Base-by-base conservation (phyloP, 371 early-diverging fungal species). In the Gilbertella persicaria region DNA sequence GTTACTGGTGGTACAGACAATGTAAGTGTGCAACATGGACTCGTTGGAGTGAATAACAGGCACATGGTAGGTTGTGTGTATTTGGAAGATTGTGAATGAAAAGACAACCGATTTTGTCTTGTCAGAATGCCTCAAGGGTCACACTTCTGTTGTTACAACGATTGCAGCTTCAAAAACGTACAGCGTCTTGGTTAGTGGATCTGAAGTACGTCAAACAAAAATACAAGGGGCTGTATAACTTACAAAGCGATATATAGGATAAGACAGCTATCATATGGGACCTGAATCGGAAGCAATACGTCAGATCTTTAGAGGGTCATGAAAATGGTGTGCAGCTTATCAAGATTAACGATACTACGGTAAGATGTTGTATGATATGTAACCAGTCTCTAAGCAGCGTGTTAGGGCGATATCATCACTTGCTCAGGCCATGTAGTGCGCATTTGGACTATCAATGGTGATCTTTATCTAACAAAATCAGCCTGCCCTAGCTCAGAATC, bases 401-500 rank as follows among this genome's bases (percentile, higher is more conserved):
- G 9, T 36, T 50, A 82, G 75, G 91, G 89, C 2, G 90, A 89
- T 55, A 89, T 91, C 52, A 75, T 81, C 0, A 83, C 88, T 2
- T 87, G 87, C 45, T 82, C 85, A 21, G 83, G 82, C 0, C 67
- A 80, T 26, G 60, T 73, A 9, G 55, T 89, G 14, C 69, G 81
- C 14, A 54, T 90, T 4, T 91, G 88, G 88, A 80, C 76, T 3
- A 78, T 91, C 29, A 91, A 91, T 64, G 91, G 91, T 6, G 87
- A 85, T 35, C 66, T 87, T 28, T 76, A 88, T 21, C 41, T 83
- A 10, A 65, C 77, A 28, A 83, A 81, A 44, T 71, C 73, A 30
- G 65, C 80, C 3, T 76, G 84, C 20, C 69, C 82, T 43, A 73
- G 76, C 38, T 75, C 80, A 7, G 86, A 84, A 45, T 71, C 78